phyloP scores from a whole-genome alignment of 257 asterid species.

The Salvia miltiorrhiza region DNA sequence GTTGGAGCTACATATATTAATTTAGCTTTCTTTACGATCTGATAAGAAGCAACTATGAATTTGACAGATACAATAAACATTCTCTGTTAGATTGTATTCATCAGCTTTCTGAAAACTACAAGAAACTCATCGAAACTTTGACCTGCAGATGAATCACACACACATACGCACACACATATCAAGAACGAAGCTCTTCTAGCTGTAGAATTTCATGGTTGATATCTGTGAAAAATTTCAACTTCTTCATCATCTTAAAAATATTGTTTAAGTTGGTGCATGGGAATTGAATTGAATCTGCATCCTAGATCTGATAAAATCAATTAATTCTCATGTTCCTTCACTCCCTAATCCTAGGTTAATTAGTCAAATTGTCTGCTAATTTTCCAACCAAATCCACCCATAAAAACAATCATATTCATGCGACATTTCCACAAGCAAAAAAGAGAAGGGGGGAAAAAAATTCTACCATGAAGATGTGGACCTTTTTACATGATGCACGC shows the following conservation, averaged over 20 bases:
- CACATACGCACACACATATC: neutral
- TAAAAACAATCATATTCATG: neutral
- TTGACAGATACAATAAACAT: too few relatives aligned
- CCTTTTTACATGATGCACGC: slow-evolving; percentile 15
- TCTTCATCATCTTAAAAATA: neutral
- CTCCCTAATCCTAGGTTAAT: neutral
- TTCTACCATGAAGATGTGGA: neutral
- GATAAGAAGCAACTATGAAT: too few relatives aligned
- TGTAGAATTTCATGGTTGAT: neutral
- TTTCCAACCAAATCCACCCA: slow-evolving; percentile 10
- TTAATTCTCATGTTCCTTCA: neutral
- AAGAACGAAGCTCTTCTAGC: neutral
- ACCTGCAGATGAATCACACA: neutral
- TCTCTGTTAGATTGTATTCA: too few relatives aligned
- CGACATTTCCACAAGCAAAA: neutral
- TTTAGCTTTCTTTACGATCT: too few relatives aligned
- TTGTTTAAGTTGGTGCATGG: neutral
- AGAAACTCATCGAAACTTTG: neutral
- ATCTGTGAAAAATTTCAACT: neutral
- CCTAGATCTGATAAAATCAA: too few relatives aligned
- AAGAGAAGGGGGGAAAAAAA: neutral
- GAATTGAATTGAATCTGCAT: neutral
- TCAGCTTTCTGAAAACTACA: neutral
- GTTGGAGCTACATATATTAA: too few relatives aligned
- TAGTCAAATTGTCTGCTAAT: neutral